Conservation (phyloP, 1,139 yeast genomes). For the Scheffersomyces lignicola region DNA sequence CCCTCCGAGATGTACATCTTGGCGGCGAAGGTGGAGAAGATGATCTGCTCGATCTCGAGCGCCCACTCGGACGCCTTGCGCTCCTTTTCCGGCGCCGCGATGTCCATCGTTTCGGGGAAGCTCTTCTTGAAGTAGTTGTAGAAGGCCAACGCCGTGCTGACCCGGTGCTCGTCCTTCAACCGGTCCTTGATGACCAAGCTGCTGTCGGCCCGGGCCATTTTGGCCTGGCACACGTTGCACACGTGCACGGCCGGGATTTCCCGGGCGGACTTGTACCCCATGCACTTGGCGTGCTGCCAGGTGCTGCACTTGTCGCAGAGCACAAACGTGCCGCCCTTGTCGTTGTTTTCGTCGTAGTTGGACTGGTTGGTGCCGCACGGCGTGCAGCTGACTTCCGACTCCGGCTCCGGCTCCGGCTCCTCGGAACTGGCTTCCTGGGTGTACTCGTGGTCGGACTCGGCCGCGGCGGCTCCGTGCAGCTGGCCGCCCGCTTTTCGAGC, state of each 20-base stretch:
- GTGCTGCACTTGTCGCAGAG: conserved; percentile 77
- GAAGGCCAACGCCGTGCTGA: conserved; percentile 41
- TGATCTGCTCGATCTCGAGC: conserved; percentile 40
- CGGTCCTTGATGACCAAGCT: conserved; percentile 12
- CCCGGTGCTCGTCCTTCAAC: conserved; percentile 31
- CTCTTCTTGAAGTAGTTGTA: conserved; percentile 40
- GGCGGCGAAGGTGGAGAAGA: conserved; percentile 24
- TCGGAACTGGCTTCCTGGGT: conserved; percentile 25
- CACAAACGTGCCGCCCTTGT: conserved; percentile 65
- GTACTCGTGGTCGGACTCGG: not conserved
- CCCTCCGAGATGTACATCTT: conserved; percentile 42
- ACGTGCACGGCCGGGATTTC: conserved; percentile 32
- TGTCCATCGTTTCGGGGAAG: conserved; percentile 36
- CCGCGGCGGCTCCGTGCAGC: not conserved
- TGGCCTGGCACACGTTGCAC: conserved; percentile 30
- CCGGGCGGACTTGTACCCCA: conserved; percentile 44
- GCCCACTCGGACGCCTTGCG: conserved; percentile 39
- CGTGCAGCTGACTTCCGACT: conserved; percentile 57
- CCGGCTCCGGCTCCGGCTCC: too few relatives aligned
- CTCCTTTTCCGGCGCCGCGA: conserved; percentile 26
- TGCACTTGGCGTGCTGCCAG: conserved; percentile 85
- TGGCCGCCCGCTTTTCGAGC: conserved; percentile 1
- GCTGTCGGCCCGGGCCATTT: conserved; percentile 4
- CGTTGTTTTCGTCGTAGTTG: conserved; percentile 60
- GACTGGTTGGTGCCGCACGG: conserved; percentile 68